Conservation (phyloP, 169 alveolate genomes). For the Eimeria falciformis region DNA sequence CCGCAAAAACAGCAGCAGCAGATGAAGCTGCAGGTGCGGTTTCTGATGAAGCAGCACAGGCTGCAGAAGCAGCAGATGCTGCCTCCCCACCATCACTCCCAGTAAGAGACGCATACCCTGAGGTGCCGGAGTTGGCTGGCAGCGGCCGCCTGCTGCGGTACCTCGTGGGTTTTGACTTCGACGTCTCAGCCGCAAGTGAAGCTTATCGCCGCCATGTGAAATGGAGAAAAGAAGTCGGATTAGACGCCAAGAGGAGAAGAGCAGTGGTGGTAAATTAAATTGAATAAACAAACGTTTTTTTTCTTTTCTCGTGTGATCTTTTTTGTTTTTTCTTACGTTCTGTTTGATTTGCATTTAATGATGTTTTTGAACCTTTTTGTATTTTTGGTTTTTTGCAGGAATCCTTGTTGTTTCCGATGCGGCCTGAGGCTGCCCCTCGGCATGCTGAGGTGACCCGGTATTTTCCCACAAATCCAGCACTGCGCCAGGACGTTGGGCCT, state of each 20-base stretch:
- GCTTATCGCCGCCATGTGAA: constrained; percentile 74
- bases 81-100: neutral
- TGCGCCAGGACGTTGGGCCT: constrained; percentile 46
- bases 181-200: constrained; percentile 60
- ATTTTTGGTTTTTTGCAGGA: neutral
- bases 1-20: neutral
- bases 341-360: neutral
- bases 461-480: constrained; percentile 67
- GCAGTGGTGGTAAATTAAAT: constrained; percentile 39
- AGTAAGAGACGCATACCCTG: constrained; percentile 49
- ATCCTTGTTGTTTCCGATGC: constrained; percentile 65
- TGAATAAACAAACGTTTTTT: neutral
- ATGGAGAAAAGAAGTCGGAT: constrained; percentile 48
- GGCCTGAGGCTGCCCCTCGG: constrained; percentile 62
- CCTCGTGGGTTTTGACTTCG: constrained; percentile 63
- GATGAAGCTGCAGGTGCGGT: neutral
- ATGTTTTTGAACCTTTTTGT: neutral
- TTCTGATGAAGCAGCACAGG: neutral
- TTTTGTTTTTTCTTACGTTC: neutral
- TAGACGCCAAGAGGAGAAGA: constrained; percentile 42
- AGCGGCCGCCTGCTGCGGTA: constrained; percentile 71
- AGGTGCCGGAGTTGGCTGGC: constrained; percentile 72
- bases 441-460: constrained; percentile 64
- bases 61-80: neutral
- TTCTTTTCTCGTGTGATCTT: neutral